Evolutionary conservation across 176 grass and related monocot genomes (phyloP), one percentile per base, ranked within the genome.

Genomic region (Bonia amplexicaulis): DNA sequence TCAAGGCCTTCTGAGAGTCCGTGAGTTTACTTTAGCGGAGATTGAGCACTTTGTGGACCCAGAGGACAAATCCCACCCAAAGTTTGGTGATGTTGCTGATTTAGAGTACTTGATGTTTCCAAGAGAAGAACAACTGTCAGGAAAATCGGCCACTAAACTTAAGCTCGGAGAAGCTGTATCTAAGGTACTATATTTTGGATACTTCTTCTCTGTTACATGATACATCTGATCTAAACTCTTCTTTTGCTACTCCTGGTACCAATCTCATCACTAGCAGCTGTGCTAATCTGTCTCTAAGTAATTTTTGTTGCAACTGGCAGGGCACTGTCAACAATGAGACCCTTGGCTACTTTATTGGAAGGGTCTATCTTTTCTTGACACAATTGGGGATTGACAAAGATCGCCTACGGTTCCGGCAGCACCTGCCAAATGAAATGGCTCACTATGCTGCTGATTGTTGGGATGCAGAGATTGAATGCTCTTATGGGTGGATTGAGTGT

Each of bases 381-480:
- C 83, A 69, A 19, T 85, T 98, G 40, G 93, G 96, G 68, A 95
- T 98, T 85, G 91, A 98, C 42, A 98, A 98, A 85, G 93, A 95
- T 66, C 87, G 89, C 58, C 80, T 95, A 75, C 85, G 93, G 22
- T 97, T 97, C 82, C 86, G 95, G 79, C 95, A 97, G 70, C 95
- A 97, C 72, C 73, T 95, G 51, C 93, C 92, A 39, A 97, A 97
- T 87, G 95, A 97, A 87, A 97, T 97, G 95, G 95, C 95, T 45
- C 95, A 97, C 79, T 97, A 97, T 86, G 95, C 95, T 84, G 95
- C 90, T 61, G 95, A 97, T 89, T 97, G 93, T 48, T 97, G 95
- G 95, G 95, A 97, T 93, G 95, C 95, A 25, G 95, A 97, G 81
- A 97, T 97, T 23, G 95, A 97, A 27, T 97, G 95, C 83, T 97